phyloP scores from a whole-genome alignment of 1,139 yeast genomes.

The Hemisphaericaspora subhashii region DNA sequence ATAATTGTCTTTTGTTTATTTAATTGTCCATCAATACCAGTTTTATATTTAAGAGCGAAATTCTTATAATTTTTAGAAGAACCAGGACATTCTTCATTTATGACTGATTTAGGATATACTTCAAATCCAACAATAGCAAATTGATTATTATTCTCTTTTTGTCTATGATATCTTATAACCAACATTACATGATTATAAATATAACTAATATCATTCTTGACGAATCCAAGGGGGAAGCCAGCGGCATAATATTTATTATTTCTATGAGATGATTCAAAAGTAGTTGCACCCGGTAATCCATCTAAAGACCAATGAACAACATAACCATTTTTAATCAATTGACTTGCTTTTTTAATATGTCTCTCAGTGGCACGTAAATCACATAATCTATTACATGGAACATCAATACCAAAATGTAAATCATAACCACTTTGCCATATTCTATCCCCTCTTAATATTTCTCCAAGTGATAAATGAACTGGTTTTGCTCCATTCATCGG shows the following conservation, averaged over 20 bases:
- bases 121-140: conserved; percentile 85
- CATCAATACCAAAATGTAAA: conserved; percentile 60
- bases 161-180: conserved; percentile 72
- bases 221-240: conserved; percentile 84
- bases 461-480: conserved; percentile 70
- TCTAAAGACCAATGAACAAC: conserved; percentile 85
- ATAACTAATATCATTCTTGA: conserved; percentile 55
- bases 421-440: conserved; percentile 73
- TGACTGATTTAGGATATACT: conserved; percentile 82
- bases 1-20: conserved; percentile 37
- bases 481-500: conserved; percentile 56
- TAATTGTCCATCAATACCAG: conserved; percentile 20
- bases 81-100: conserved; percentile 68
- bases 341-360: conserved; percentile 57
- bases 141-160: conserved; percentile 33
- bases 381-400: conserved; percentile 67
- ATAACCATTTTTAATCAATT: conserved; percentile 66
- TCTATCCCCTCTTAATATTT: conserved; percentile 78
- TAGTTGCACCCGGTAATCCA: conserved; percentile 87
- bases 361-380: conserved; percentile 53
- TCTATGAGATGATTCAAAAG: conserved; percentile 64
- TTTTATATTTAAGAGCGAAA: conserved; percentile 40
- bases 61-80: conserved; percentile 57
- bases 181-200: conserved; percentile 80
- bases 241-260: conserved; percentile 73